phyloP scores from a whole-genome alignment of 108 stramenopile genomes.

The Nitzschia inconspicua region DNA sequence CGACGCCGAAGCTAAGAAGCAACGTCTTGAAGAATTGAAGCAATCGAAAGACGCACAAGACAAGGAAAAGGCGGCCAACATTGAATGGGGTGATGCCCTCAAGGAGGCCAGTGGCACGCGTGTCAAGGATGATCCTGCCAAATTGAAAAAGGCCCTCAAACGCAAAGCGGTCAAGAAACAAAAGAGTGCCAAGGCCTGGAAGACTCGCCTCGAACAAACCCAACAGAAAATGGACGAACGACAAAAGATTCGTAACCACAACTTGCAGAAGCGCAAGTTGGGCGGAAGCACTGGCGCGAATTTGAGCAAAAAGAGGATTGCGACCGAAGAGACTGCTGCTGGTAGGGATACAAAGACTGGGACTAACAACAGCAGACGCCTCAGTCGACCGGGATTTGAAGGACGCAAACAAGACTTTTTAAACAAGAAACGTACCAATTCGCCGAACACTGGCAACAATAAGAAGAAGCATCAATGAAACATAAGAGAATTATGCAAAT shows the following conservation, averaged over 20 bases:
- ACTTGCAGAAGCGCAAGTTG: slow-evolving; percentile 65
- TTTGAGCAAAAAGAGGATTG: slow-evolving; percentile 70
- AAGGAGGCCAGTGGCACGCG: slow-evolving; percentile 63
- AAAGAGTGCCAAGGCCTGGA: slow-evolving; percentile 80
- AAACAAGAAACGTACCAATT: slow-evolving; percentile 63
- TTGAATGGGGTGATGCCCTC: slow-evolving; percentile 79
- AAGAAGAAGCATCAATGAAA: too few species aligned
- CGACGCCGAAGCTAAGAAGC: slow-evolving; percentile 81
- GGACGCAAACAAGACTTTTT: slow-evolving; percentile 79
- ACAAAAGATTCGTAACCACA: slow-evolving; percentile 83
- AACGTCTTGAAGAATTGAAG: slow-evolving; percentile 70
- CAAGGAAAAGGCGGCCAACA: slow-evolving; percentile 62
- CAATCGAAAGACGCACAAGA: slow-evolving; percentile 59
- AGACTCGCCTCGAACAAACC: slow-evolving; percentile 63
- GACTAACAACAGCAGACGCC: slow-evolving; percentile 37
- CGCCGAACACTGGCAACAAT: too few species aligned
- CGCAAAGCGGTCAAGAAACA: slow-evolving; percentile 84
- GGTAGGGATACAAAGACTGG: slow-evolving; percentile 24
- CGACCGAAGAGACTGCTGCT: slow-evolving; percentile 33
- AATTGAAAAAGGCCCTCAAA: slow-evolving; percentile 81
- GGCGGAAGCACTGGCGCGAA: slow-evolving; percentile 79
- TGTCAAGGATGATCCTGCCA: slow-evolving; percentile 80
- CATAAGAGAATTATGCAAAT: too few species aligned
- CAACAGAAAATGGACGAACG: slow-evolving; percentile 66
- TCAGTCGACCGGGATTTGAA: slow-evolving; percentile 80